Conservation (phyloP, 1,139 yeast species). For the Geotrichum bryndzae region DNA sequence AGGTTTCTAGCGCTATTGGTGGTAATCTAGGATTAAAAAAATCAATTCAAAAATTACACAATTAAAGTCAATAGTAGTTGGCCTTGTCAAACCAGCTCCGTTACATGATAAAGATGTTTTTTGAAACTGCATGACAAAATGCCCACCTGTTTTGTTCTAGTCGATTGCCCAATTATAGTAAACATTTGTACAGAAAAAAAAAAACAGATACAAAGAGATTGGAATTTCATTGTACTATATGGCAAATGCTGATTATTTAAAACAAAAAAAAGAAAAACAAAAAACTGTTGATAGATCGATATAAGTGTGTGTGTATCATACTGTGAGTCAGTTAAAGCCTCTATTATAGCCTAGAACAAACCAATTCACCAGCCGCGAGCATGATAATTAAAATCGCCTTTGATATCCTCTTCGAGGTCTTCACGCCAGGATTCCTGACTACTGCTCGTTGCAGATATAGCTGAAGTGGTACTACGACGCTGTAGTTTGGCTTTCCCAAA, state of each 20-base stretch:
- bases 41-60: no score
- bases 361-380: slow-evolving; percentile 36
- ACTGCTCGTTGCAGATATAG: slow-evolving; percentile 21
- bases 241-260: background rate
- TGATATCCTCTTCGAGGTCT: slow-evolving; percentile 31
- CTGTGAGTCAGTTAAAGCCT: background rate
- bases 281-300: background rate
- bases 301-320: no score
- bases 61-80: no score
- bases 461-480: slow-evolving; percentile 27
- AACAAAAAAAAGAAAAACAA: background rate
- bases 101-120: no score
- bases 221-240: background rate
- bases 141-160: no score
- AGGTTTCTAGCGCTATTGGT: no score
- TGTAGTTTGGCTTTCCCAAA: slow-evolving; percentile 9
- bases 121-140: no score
- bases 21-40: no score
- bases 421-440: slow-evolving; percentile 28
- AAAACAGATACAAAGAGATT: background rate
- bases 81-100: no score
- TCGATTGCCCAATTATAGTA: no score
- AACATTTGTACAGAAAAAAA: background rate
- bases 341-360: background rate
- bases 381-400: slow-evolving; percentile 36